Evolutionary conservation across 108 stramenopile genomes (phyloP), one percentile per base, ranked within the genome.

Genomic region (Aurantiochytrium sp.): DNA sequence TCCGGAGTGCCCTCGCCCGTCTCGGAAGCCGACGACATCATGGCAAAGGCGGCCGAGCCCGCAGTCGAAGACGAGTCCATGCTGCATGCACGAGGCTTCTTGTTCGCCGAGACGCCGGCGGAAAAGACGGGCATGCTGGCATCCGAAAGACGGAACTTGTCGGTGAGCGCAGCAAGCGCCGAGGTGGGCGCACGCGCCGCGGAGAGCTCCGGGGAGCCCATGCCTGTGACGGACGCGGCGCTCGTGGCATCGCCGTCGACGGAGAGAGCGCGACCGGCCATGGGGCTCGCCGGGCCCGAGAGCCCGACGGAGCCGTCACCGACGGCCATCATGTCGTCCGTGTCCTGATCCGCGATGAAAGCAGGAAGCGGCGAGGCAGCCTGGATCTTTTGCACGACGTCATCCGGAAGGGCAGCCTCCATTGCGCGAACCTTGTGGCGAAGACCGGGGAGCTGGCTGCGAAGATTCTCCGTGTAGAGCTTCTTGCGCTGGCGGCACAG

Each of bases 401-500:
- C 76, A 0, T 83, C 49, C n/a, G 76, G 76, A 4, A 83, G 76
- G 51, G 76, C 76, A 2, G 18, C 23, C 76, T 83, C 76, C 76
- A 83, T 53, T 6, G 76, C 45, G n/a, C 51, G 45, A 12, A 83
- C 76, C 76, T 83, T 83, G 76, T 83, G 76, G 23, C 45, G 51
- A 12, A 83, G 51, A 12, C 49, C 76, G 2, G 76, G 76, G 3
- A 83, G 5, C 51, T 83, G 76, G 49, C 45, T 53, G 12, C 76
- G 76, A 23, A 83, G 76, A 23, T 47, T 53, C 76, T 83, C 76
- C 25, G 51, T 83, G 76, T 83, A 83, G 76, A 83, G 45, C 76
- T 83, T 83, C 76, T 83, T 83, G 49, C 76, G 76, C 76, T 83
- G 76, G 51, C 76, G 76, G 76, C 76, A 83, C 18, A 83, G 76